A percentile compares a stretch with the other conserved stretches of the same genome.
These are phyloP conservation scores for Combretum micranthum DNA, from an alignment of 345 rosid species.

Conservation along the genomic window DNA sequence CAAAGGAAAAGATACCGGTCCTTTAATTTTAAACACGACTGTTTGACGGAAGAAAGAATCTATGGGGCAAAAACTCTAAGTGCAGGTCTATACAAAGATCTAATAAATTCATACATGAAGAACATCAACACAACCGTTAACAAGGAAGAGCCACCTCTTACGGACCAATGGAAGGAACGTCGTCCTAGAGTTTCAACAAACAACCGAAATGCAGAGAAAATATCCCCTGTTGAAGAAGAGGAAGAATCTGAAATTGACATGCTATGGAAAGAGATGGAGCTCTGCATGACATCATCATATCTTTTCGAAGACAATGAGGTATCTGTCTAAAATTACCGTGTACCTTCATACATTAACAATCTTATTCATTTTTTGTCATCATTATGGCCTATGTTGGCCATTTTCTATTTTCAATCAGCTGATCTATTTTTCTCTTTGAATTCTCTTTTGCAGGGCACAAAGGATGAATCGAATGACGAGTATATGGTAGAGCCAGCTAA, in stretches of 20 bases:
- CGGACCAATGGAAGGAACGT: constrained; percentile 69
- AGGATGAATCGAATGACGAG: constrained; percentile 31
- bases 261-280: constrained; percentile 91
- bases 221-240: constrained; percentile 27
- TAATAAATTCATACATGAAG: constrained; percentile 70
- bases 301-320: constrained; percentile 80
- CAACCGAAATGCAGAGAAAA: constrained; percentile 22
- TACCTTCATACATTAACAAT: neutral
- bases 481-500: constrained; percentile 27
- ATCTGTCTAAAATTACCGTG: neutral
- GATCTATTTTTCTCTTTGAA: constrained; percentile 10
- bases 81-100: constrained; percentile 64
- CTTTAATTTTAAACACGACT: constrained; percentile 12
- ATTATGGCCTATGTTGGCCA: neutral
- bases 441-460: constrained; percentile 30
- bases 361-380: neutral
- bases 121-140: constrained; percentile 52
- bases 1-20: constrained; percentile 16
- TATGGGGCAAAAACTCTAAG: constrained; percentile 45
- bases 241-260: constrained; percentile 69
- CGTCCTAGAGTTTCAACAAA: constrained; percentile 25
- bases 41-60: constrained; percentile 21
- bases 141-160: constrained; percentile 41
- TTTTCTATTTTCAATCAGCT: neutral
- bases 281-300: constrained; percentile 66